Conservation (phyloP, 306 rosid genomes). For the Prunus persica region Prunus_persica_NCBIv2 NC_034012.1:4557501-4558000, state of each 20-base stretch:
- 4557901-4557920: background rate
- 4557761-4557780: background rate
- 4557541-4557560: background rate
- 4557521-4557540: background rate
- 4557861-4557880: background rate
- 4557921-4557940: background rate
- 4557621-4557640: background rate
- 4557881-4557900: background rate
- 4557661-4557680: constrained; percentile 9
- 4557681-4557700: background rate
- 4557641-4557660: background rate
- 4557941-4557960: background rate
- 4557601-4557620: background rate
- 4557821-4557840: constrained; percentile 15
- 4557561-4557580: constrained; percentile 8
- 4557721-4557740: background rate
- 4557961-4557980: background rate
- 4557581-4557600: background rate
- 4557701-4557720: background rate
- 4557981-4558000: background rate
- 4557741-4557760: background rate
- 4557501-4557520: background rate
- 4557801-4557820: constrained; percentile 3
- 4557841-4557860: constrained; percentile 1
- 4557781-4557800: constrained; percentile 9